These are phyloP conservation scores for Phylloporus scabripes DNA, from an alignment of 768 basidiomycete species.

Conservation along the genomic window DNA sequence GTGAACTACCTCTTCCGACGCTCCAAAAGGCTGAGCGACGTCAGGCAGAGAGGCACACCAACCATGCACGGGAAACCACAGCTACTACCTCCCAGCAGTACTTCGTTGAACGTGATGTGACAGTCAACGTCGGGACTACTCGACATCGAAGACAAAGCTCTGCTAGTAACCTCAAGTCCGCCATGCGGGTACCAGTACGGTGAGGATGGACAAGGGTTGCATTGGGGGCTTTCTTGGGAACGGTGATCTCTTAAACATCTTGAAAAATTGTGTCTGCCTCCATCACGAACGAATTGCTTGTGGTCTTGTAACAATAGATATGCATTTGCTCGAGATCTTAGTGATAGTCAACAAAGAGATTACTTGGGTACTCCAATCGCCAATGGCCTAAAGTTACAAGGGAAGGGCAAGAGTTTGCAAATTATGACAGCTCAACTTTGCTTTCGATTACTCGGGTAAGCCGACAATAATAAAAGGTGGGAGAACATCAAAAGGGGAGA, in stretches of 20 bases:
- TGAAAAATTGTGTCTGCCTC: conserved; percentile 7
- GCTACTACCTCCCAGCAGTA: conserved; percentile 20
- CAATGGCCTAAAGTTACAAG: conserved; percentile 23
- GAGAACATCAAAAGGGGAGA: conserved; percentile 18
- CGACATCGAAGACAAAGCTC: conserved; percentile 30
- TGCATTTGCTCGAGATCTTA: conserved; percentile 6
- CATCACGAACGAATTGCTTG: conserved; percentile 7
- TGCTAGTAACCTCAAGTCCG: conserved; percentile 33
- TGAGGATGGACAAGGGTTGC: conserved; percentile 12
- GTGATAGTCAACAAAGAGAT: conserved; percentile 13
- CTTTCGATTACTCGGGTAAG: conserved; percentile 21
- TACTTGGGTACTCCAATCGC: conserved; percentile 12
- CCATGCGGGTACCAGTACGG: conserved; percentile 32
- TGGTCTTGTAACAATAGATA: conserved; percentile 22
- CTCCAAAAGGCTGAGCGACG: conserved; percentile 21
- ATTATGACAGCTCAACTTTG: conserved; percentile 26
- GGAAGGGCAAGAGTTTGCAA: conserved; percentile 10
- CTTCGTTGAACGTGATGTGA: conserved; percentile 27
- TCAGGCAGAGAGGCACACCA: conserved; percentile 24
- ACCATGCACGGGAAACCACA: conserved; percentile 22
- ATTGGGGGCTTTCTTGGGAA: conserved; percentile 4
- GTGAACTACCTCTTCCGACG: conserved; percentile 10
- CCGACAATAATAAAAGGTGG: conserved; percentile 18
- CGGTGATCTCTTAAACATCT: conserved; percentile 3
- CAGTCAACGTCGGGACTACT: conserved; percentile 23